phyloP scores from a whole-genome alignment of 306 rosid genomes.

The Sicyos edulis region DNA sequence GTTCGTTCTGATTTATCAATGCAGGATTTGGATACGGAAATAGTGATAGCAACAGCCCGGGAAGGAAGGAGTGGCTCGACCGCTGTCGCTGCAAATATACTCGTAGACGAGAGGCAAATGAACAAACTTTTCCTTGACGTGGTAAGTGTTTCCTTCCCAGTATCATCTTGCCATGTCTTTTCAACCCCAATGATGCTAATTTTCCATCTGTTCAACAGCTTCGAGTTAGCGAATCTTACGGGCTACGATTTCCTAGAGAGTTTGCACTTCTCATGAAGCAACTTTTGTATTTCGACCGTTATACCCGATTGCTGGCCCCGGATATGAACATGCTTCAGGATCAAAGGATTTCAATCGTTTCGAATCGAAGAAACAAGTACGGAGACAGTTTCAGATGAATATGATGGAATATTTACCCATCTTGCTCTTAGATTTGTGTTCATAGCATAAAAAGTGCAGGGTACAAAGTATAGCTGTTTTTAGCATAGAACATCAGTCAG shows the following conservation, averaged over 20 bases:
- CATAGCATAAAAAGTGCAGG: not conserved
- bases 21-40: conserved; percentile 94
- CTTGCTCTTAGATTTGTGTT: not conserved
- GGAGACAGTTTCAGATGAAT: conserved; percentile 26
- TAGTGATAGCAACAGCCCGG: conserved; percentile 69
- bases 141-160: conserved; percentile 39
- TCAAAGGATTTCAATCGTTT: conserved; percentile 74
- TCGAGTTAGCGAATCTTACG: conserved; percentile 86
- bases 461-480: not conserved
- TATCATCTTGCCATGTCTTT: not conserved
- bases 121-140: conserved; percentile 93
- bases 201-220: conserved; percentile 40
- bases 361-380: conserved; percentile 56
- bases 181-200: not conserved
- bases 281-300: conserved; percentile 86
- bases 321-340: conserved; percentile 90
- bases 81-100: conserved; percentile 74
- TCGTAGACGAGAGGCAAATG: conserved; percentile 95
- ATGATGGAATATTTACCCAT: not conserved
- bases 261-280: conserved; percentile 94
- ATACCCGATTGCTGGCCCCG: conserved; percentile 87
- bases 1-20: conserved; percentile 15
- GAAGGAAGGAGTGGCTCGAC: conserved; percentile 47
- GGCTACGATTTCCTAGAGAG: conserved; percentile 84
- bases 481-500: not conserved